Percentiles rank a stretch among this genome's conserved stretches.
Conservation (phyloP, 2,329 filamentous ascomycete genomes). For the Fusarium nematophilum region DNA sequence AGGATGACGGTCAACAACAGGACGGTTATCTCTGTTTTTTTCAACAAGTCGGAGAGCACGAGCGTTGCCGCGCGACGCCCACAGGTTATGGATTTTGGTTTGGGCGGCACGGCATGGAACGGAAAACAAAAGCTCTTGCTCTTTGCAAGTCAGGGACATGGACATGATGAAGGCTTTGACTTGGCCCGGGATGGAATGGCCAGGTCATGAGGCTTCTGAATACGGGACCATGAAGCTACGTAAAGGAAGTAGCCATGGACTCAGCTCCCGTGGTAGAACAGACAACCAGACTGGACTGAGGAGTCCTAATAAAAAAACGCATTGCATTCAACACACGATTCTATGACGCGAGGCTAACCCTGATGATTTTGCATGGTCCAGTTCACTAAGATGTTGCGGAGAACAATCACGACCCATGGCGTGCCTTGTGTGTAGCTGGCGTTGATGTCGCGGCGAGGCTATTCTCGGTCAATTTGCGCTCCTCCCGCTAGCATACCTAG, state of each 20-base stretch:
- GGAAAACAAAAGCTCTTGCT: conserved; percentile 47
- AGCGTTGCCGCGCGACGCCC: conserved; percentile 52
- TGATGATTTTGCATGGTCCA: no score
- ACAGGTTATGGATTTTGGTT: conserved; percentile 52
- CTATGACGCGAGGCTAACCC: no score
- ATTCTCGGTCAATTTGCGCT: no score
- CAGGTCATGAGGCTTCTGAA: conserved; percentile 44
- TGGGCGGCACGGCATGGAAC: conserved; percentile 49
- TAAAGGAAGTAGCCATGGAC: conserved; percentile 34
- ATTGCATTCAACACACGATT: conserved; percentile 38
- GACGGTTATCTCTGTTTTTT: conserved; percentile 51
- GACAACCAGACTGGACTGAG: conserved; percentile 49
- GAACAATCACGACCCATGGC: no score
- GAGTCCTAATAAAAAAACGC: conserved; percentile 48
- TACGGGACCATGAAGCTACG: conserved; percentile 41
- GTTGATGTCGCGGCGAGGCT: no score
- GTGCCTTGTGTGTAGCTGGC: no score
- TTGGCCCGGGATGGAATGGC: conserved; percentile 38
- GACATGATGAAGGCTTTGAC: conserved; percentile 45
- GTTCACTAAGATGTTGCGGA: no score
- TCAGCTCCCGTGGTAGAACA: conserved; percentile 48
- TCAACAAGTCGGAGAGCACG: conserved; percentile 49
- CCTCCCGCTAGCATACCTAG: no score
- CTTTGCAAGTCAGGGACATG: conserved; percentile 46
- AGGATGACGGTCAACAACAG: conserved; percentile 48